Percentiles rank a stretch among this genome's conserved stretches.
These are phyloP conservation scores for Aspergillus melleus DNA, from an alignment of 2,329 filamentous ascomycete species.

Conservation along the genomic window DNA sequence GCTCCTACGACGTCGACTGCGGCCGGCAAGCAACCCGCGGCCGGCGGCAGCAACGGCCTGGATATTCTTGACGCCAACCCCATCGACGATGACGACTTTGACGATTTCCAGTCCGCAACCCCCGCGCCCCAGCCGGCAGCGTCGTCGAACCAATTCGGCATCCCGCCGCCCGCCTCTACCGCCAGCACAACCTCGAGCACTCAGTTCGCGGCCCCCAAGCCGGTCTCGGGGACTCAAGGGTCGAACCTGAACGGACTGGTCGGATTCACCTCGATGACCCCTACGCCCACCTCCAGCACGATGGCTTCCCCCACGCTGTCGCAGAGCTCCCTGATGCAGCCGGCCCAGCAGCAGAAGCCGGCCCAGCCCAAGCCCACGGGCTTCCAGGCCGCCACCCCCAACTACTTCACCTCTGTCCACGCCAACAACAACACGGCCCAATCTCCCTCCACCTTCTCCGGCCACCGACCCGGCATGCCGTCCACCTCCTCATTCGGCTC, in stretches of 20 bases:
- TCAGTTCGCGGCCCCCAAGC: constrained; percentile 79
- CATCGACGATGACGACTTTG: constrained; percentile 79
- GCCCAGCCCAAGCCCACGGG: constrained; percentile 57
- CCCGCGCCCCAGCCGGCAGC: constrained; percentile 43
- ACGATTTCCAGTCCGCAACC: constrained; percentile 91
- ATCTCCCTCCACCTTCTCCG: constrained; percentile 28
- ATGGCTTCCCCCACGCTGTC: constrained; percentile 60
- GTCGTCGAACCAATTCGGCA: constrained; percentile 39
- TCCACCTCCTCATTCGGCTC: constrained; percentile 40
- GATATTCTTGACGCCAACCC: constrained; percentile 48
- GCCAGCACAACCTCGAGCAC: constrained; percentile 53
- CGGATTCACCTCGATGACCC: constrained; percentile 77
- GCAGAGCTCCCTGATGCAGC: constrained; percentile 40
- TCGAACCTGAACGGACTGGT: constrained; percentile 78
- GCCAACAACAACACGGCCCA: constrained; percentile 36
- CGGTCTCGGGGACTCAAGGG: constrained; percentile 78
- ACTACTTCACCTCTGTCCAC: constrained; percentile 87
- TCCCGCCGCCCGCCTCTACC: constrained; percentile 49
- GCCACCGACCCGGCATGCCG: constrained; percentile 34
- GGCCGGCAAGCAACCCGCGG: constrained; percentile 47
- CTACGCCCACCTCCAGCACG: constrained; percentile 58
- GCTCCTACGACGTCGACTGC: constrained; percentile 38
- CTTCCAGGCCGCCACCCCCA: constrained; percentile 78
- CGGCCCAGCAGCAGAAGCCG: constrained; percentile 37
- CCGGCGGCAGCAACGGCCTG: constrained; percentile 41